Evolutionary conservation across 2,329 filamentous ascomycete genomes (phyloP).

Genomic region (Penicillium fuscoglaucum): DNA sequence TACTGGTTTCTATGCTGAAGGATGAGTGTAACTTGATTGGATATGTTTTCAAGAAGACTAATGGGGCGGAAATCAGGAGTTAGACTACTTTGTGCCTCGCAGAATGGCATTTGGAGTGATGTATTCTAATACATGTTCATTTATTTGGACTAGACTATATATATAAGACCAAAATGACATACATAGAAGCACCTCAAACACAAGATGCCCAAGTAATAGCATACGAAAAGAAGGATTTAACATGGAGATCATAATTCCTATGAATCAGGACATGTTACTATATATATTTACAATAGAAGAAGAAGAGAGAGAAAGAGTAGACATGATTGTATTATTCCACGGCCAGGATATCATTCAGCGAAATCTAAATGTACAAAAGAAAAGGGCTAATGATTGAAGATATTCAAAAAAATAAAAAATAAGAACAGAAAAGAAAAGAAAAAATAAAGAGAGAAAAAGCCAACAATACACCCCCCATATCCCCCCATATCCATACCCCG

Average conservation of each 20-base stretch:
- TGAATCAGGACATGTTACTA: no score
- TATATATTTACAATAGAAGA: no score
- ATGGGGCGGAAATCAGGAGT: slow-evolving; percentile 22
- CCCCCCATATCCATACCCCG: background rate
- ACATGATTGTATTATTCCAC: background rate
- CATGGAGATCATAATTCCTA: no score
- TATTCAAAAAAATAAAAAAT: slow-evolving; percentile 9
- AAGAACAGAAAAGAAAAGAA: background rate
- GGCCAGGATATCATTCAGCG: slow-evolving; percentile 3
- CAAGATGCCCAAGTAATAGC: no score
- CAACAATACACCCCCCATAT: slow-evolving; percentile 14
- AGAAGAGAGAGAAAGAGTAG: no score
- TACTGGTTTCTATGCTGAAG: slow-evolving; percentile 37
- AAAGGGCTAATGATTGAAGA: slow-evolving; percentile 15
- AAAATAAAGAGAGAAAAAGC: background rate
- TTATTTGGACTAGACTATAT: background rate
- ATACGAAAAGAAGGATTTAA: no score
- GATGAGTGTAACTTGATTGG: slow-evolving; percentile 43
- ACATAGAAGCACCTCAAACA: no score
- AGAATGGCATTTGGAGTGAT: background rate
- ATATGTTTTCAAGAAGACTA: slow-evolving; percentile 44
- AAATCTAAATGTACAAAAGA: slow-evolving; percentile 23
- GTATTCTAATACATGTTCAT: background rate
- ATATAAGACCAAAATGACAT: background rate
- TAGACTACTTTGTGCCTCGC: background rate